Evolutionary conservation across 2,329 filamentous ascomycete genomes (phyloP).

Genomic region (Fusarium heterosporum): DNA sequence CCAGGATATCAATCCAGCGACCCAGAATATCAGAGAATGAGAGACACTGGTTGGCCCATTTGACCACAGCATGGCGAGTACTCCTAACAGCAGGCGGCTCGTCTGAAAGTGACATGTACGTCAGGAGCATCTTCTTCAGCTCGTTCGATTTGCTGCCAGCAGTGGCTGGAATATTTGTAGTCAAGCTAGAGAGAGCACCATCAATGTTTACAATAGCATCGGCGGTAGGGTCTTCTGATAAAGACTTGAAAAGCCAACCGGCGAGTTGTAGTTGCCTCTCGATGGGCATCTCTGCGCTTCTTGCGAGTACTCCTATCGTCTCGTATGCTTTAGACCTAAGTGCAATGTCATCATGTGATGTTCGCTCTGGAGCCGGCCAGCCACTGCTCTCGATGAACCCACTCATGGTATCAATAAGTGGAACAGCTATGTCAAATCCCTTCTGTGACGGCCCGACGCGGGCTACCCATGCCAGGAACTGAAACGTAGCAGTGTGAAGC

Average conservation of each 20-base stretch:
- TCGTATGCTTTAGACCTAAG: constrained; percentile 88
- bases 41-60: constrained; percentile 91
- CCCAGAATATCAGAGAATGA: constrained; percentile 82
- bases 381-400: constrained; percentile 83
- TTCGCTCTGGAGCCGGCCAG: constrained; percentile 77
- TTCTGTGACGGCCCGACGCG: constrained; percentile 71
- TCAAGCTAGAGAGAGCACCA: constrained; percentile 83
- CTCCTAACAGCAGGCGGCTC: constrained; percentile 70
- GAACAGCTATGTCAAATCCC: constrained; percentile 74
- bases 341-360: constrained; percentile 69
- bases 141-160: constrained; percentile 46
- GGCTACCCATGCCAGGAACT: constrained; percentile 88
- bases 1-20: constrained; percentile 90
- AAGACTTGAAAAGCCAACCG: constrained; percentile 83
- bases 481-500: constrained; percentile 83
- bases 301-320: constrained; percentile 84
- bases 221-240: constrained; percentile 81
- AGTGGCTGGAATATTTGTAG: constrained; percentile 56
- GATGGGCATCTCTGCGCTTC: constrained; percentile 69
- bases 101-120: constrained; percentile 71
- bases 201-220: constrained; percentile 89
- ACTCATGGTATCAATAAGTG: constrained; percentile 75
- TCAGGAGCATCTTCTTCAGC: constrained; percentile 69
- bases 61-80: constrained; percentile 83
- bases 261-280: constrained; percentile 66